A percentile compares a stretch with the other conserved stretches of the same genome.
Conservation (phyloP, 1,284 basidiomycete species). For the Apiotrichum siamense region DNA sequence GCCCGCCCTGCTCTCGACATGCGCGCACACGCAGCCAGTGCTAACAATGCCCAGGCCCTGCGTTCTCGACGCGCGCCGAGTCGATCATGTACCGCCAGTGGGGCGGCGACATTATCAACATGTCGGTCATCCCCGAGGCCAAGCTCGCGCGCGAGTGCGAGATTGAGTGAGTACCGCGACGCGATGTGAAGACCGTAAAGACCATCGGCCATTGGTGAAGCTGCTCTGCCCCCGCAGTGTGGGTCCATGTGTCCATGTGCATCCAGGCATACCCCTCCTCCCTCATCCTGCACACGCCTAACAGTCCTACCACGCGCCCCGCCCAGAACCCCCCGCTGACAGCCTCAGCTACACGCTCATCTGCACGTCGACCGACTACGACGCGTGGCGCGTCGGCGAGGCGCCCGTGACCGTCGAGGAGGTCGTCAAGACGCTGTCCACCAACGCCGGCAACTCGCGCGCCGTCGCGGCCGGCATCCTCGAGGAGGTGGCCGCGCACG, state of each 20-base stretch:
- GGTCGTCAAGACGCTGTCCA: slow-evolving; percentile 77
- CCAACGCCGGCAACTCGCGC: slow-evolving; percentile 78
- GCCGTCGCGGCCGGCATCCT: slow-evolving; percentile 63
- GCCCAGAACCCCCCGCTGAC: too few species aligned
- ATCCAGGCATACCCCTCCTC: background rate
- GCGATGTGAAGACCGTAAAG: background rate
- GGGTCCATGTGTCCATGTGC: too few species aligned
- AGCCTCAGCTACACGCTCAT: slow-evolving; percentile 73
- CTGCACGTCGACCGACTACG: slow-evolving; percentile 85
- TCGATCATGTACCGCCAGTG: slow-evolving; percentile 86
- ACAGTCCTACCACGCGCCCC: too few species aligned
- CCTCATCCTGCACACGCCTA: background rate
- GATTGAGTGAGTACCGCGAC: slow-evolving; percentile 62
- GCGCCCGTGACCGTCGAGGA: slow-evolving; percentile 75
- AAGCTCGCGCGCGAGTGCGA: slow-evolving; percentile 95
- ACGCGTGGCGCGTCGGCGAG: slow-evolving; percentile 75
- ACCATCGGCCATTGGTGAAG: too few species aligned
- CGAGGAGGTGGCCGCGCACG: slow-evolving; percentile 65
- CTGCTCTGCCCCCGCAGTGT: too few species aligned
- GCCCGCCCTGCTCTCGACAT: too few species aligned
- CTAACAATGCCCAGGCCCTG: slow-evolving; percentile 29
- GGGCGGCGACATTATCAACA: slow-evolving; percentile 90
- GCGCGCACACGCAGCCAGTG: background rate
- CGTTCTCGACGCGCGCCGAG: slow-evolving; percentile 78
- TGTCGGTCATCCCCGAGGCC: slow-evolving; percentile 92